Evolutionary conservation across 768 basidiomycete species (phyloP).

Genomic region (Suillus ampliporus): DNA sequence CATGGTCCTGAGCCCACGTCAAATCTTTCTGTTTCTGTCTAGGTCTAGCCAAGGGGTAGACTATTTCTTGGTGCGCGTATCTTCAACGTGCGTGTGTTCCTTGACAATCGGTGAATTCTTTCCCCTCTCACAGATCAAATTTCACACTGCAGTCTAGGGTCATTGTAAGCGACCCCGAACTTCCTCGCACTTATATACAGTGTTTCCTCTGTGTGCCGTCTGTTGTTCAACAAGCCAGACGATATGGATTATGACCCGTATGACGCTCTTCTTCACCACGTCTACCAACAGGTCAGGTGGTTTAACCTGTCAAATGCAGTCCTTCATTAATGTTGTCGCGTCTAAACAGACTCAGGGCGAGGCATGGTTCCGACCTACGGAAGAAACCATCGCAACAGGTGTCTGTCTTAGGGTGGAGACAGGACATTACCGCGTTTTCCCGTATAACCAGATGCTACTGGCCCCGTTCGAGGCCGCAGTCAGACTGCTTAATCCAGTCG

Average conservation of each 20-base stretch:
- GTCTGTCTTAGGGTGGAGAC: constrained; percentile 75
- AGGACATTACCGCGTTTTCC: constrained; percentile 78
- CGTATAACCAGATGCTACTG: constrained; percentile 78
- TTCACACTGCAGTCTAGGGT: background rate
- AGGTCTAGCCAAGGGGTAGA: constrained; percentile 7
- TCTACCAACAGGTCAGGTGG: constrained; percentile 71
- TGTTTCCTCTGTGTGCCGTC: background rate
- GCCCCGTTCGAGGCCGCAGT: constrained; percentile 83
- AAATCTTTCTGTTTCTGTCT: background rate
- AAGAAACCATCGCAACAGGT: constrained; percentile 77
- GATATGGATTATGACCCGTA: constrained; percentile 80
- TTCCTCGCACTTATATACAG: constrained; percentile 14
- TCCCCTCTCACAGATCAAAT: background rate
- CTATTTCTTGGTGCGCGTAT: background rate
- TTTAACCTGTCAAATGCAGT: background rate
- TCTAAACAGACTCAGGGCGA: constrained; percentile 73
- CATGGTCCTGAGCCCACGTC: background rate
- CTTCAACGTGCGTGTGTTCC: background rate
- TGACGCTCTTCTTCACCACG: constrained; percentile 80
- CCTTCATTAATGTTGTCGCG: background rate
- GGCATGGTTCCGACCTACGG: constrained; percentile 85
- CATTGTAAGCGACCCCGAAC: background rate
- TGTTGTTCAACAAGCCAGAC: background rate
- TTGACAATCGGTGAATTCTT: background rate
- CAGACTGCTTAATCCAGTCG: constrained; percentile 75